Evolutionary conservation across 2,329 filamentous ascomycete species (phyloP).

Genomic region (Emergomyces orientalis): DNA sequence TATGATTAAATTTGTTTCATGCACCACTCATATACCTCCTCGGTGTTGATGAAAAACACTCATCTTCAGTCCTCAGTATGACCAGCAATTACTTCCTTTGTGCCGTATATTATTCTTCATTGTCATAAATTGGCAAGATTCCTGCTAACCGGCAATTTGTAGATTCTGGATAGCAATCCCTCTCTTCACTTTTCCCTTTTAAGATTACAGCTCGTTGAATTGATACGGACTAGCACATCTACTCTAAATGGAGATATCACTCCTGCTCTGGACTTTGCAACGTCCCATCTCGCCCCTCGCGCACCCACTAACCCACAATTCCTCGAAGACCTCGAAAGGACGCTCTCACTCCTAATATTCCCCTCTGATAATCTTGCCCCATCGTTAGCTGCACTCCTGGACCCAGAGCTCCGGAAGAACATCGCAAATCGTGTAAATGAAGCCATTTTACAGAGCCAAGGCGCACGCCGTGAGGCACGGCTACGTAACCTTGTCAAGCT

Average conservation of each 20-base stretch:
- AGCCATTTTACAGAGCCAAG: slow-evolving; percentile 68
- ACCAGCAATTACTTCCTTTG: slow-evolving; percentile 39
- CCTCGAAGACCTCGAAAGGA: slow-evolving; percentile 77
- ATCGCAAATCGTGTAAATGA: slow-evolving; percentile 88
- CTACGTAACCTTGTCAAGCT: slow-evolving; percentile 73
- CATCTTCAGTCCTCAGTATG: slow-evolving; percentile 82
- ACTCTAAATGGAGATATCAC: slow-evolving; percentile 61
- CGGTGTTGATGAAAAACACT: slow-evolving; percentile 75
- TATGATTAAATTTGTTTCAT: slow-evolving; percentile 99
- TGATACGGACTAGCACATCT: slow-evolving; percentile 69
- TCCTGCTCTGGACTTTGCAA: slow-evolving; percentile 77
- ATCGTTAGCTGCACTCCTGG: slow-evolving; percentile 64
- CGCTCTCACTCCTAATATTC: slow-evolving; percentile 87
- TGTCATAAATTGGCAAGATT: slow-evolving; percentile 9
- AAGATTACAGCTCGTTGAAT: slow-evolving; percentile 83
- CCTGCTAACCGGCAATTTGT: slow-evolving; percentile 16
- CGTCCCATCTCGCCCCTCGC: slow-evolving; percentile 73
- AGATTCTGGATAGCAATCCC: slow-evolving; percentile 82
- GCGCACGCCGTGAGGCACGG: slow-evolving; percentile 65
- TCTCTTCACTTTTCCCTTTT: slow-evolving; percentile 82
- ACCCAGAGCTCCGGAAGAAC: slow-evolving; percentile 67
- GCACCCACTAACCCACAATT: slow-evolving; percentile 75
- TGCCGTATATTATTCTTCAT: slow-evolving; percentile 11
- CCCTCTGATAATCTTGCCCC: slow-evolving; percentile 69
- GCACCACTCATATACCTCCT: slow-evolving; percentile 95